phyloP scores from a whole-genome alignment of 257 asterid species.

The Scutellaria barbata region DNA sequence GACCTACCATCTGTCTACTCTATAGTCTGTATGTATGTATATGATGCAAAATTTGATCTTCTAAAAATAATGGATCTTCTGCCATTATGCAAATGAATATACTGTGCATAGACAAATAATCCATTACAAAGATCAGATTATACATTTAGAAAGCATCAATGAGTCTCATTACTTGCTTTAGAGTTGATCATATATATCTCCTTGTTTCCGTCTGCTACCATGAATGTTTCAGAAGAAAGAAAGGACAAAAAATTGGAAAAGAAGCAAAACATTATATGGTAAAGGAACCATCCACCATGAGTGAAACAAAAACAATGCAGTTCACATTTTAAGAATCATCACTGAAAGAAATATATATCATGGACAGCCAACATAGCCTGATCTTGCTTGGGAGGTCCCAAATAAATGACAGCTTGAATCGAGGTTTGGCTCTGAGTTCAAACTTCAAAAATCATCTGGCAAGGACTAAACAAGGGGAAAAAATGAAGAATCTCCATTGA shows the following conservation, averaged over 20 bases:
- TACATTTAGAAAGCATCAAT: neutral
- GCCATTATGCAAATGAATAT: neutral
- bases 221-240: neutral
- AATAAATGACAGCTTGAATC: slow-evolving; percentile 23
- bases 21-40: neutral
- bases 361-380: slow-evolving; percentile 29
- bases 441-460: slow-evolving; percentile 19
- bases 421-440: neutral
- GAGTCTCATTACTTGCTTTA: neutral
- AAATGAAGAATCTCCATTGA: slow-evolving; percentile 13
- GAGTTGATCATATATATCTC: neutral
- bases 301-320: slow-evolving; percentile 24
- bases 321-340: slow-evolving; percentile 19
- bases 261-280: neutral
- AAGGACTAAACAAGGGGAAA: neutral
- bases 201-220: neutral
- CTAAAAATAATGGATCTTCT: slow-evolving; percentile 1
- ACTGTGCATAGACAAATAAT: neutral
- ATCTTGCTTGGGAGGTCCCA: neutral
- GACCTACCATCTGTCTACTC: too few species aligned
- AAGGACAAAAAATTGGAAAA: neutral
- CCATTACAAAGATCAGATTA: neutral
- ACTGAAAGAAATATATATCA: slow-evolving; percentile 3
- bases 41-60: neutral
- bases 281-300: neutral